These are phyloP conservation scores for Fabrea salina DNA, from an alignment of 169 alveolate genomes.

Conservation along the genomic window DNA sequence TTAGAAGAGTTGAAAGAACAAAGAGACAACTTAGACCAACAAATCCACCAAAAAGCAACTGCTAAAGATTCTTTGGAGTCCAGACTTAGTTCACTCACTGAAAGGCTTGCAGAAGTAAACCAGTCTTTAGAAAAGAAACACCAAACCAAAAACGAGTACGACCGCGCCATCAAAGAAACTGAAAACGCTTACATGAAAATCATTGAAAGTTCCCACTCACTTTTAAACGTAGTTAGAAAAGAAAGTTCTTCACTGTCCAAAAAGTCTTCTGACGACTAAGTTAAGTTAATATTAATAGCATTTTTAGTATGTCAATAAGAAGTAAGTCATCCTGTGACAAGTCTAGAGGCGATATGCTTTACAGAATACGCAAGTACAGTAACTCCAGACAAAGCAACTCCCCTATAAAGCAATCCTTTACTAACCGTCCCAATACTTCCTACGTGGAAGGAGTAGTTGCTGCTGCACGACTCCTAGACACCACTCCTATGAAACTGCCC, in stretches of 20 bases:
- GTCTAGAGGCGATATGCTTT: no score
- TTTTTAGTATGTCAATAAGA: no score
- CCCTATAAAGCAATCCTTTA: no score
- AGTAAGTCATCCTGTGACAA: no score
- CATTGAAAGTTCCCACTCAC: constrained; percentile 88
- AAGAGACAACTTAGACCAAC: constrained; percentile 83
- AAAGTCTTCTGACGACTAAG: not conserved
- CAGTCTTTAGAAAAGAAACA: constrained; percentile 83
- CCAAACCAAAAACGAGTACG: constrained; percentile 88
- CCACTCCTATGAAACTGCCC: no score
- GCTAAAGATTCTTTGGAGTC: constrained; percentile 82
- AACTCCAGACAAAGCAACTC: no score
- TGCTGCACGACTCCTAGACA: no score
- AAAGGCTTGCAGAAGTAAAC: constrained; percentile 77
- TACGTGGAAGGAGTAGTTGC: no score
- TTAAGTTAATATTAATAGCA: no score
- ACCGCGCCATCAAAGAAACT: constrained; percentile 89
- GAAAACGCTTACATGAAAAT: constrained; percentile 90
- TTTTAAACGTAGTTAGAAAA: constrained; percentile 85
- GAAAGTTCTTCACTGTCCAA: constrained; percentile 77
- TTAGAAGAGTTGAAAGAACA: constrained; percentile 87
- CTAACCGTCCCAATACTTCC: no score
- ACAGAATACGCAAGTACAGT: no score
- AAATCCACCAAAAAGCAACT: constrained; percentile 82
- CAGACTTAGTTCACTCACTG: constrained; percentile 72